These are phyloP conservation scores for Blastocrithidia nonstop DNA, from an alignment of 208 protist species.

Conservation along the genomic window DNA sequence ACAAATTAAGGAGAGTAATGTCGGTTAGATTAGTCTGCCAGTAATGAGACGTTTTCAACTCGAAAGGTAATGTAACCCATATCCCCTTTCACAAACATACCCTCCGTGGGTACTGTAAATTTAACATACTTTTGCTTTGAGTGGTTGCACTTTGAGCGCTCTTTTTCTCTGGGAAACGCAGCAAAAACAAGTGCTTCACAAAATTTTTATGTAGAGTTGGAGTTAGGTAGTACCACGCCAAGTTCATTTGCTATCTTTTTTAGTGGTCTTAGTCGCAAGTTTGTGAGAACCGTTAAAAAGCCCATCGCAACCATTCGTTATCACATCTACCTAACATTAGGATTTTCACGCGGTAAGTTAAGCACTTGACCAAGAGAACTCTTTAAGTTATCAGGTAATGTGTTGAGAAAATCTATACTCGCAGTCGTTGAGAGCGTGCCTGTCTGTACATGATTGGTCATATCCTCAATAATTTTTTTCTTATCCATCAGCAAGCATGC, in stretches of 20 bases:
- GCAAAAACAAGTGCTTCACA: conserved; percentile 79
- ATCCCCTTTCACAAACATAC: conserved; percentile 64
- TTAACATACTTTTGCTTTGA: conserved; percentile 70
- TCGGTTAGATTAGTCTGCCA: conserved; percentile 71
- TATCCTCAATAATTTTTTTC: conserved; percentile 81
- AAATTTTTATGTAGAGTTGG: conserved; percentile 79
- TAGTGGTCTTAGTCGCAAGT: conserved; percentile 76
- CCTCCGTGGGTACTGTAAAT: conserved; percentile 55
- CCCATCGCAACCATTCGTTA: conserved; percentile 85
- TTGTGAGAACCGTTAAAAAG: conserved; percentile 74
- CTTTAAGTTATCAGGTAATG: conserved; percentile 62
- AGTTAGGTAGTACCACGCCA: conserved; percentile 44
- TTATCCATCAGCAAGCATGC: conserved; percentile 79
- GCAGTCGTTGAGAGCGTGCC: conserved; percentile 53
- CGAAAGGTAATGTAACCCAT: conserved; percentile 86
- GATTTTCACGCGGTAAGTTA: conserved; percentile 58
- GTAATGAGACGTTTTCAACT: conserved; percentile 76
- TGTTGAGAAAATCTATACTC: conserved; percentile 76
- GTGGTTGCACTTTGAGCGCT: conserved; percentile 51
- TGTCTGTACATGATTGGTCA: conserved; percentile 62
- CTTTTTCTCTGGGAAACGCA: conserved; percentile 71
- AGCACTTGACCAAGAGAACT: conserved; percentile 54
- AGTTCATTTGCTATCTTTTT: conserved; percentile 79
- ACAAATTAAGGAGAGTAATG: conserved; percentile 85
- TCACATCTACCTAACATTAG: conserved; percentile 77